Evolutionary conservation across 495 filamentous ascomycete genomes (phyloP).

Genomic region (Penicillium paradoxum): DNA sequence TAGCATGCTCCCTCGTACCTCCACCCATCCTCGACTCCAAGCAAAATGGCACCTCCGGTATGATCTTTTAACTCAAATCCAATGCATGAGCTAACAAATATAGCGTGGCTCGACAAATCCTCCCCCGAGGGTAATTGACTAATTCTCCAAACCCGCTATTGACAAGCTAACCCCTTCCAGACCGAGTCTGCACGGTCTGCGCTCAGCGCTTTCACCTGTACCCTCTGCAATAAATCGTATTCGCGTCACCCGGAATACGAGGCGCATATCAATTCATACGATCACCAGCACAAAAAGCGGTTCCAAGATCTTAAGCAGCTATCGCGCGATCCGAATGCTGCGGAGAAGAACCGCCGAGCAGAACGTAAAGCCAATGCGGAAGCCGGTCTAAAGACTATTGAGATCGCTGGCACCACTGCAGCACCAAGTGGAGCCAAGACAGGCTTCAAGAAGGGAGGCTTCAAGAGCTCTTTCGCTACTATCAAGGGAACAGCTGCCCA

Average conservation of each 20-base stretch:
- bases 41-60: conserved; percentile 12
- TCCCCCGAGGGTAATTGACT: conserved; percentile 39
- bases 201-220: conserved; percentile 80
- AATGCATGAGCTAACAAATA: not conserved
- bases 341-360: conserved; percentile 60
- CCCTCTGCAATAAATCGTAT: conserved; percentile 58
- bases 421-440: conserved; percentile 2
- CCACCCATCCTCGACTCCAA: not conserved
- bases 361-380: conserved; percentile 64
- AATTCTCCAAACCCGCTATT: not conserved
- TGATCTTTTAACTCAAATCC: not conserved
- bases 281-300: conserved; percentile 59
- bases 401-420: conserved; percentile 19
- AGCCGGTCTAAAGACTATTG: conserved; percentile 40
- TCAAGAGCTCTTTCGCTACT: conserved; percentile 55
- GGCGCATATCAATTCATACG: conserved; percentile 57
- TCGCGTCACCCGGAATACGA: conserved; percentile 58
- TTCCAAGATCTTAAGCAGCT: conserved; percentile 60
- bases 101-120: conserved; percentile 49
- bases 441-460: conserved; percentile 57
- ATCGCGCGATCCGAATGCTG: conserved; percentile 52
- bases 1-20: not conserved
- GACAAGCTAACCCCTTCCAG: conserved; percentile 28
- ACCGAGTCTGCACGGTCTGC: conserved; percentile 86
- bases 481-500: conserved; percentile 34